These are phyloP conservation scores for Starmerella bacillaris DNA, from an alignment of 805 yeast species.

Conservation along the genomic window DNA sequence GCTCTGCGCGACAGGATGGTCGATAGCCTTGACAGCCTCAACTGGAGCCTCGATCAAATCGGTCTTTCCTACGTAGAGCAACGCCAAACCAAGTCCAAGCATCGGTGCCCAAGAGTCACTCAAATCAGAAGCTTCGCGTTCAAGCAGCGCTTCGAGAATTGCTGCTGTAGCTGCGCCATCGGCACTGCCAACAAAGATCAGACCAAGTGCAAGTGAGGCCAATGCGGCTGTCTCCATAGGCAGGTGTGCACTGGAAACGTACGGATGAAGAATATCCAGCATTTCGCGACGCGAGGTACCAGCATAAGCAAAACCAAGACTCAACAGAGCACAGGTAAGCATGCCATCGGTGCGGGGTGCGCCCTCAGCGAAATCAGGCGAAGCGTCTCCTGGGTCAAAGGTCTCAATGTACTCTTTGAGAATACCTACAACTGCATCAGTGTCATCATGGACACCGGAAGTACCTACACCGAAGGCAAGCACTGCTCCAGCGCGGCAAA, in stretches of 20 bases:
- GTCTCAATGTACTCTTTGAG: conserved; percentile 59
- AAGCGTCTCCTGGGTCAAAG: too few relatives aligned
- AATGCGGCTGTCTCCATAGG: conserved; percentile 65
- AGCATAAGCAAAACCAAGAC: conserved; percentile 86
- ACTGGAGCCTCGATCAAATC: conserved; percentile 81
- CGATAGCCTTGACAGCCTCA: conserved; percentile 86
- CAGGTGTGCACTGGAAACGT: conserved; percentile 57
- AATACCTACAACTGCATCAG: conserved; percentile 76
- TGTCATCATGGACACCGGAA: conserved; percentile 86
- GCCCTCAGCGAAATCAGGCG: background rate
- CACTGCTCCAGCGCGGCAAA: conserved; percentile 80
- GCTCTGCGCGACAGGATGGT: conserved; percentile 80
- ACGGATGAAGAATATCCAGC: conserved; percentile 55
- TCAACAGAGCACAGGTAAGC: conserved; percentile 64
- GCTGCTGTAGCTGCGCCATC: conserved; percentile 89
- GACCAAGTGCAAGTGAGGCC: conserved; percentile 85
- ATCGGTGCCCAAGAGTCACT: conserved; percentile 76
- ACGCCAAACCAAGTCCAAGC: conserved; percentile 79
- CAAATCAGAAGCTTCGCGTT: conserved; percentile 60
- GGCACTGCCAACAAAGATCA: conserved; percentile 87
- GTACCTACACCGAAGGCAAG: conserved; percentile 88
- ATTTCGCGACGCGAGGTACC: conserved; percentile 83
- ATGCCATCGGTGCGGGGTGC: conserved; percentile 16
- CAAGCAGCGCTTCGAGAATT: conserved; percentile 74
- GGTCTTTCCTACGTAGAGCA: conserved; percentile 80